Evolutionary conservation across 2,329 filamentous ascomycete genomes (phyloP).

Genomic region (Apiospora koreana): DNA sequence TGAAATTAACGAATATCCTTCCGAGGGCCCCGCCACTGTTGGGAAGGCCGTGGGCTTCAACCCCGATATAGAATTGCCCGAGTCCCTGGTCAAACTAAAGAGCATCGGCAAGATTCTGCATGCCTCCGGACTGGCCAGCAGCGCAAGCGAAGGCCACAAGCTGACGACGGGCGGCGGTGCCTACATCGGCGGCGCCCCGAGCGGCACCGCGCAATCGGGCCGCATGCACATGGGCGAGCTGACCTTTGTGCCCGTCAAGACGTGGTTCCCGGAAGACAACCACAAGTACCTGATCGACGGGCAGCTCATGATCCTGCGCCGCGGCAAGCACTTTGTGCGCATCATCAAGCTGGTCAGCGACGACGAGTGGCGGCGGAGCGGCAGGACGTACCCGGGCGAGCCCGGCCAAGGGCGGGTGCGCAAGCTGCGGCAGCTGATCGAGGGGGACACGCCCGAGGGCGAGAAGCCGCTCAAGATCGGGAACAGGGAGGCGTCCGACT

Average conservation of each 20-base stretch:
- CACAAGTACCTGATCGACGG: slow-evolving; percentile 61
- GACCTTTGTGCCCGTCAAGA: slow-evolving; percentile 62
- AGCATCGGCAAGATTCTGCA: slow-evolving; percentile 58
- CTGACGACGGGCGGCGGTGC: slow-evolving; percentile 56
- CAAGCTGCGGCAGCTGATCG: slow-evolving; percentile 35
- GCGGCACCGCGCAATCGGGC: slow-evolving; percentile 19
- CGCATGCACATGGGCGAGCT: slow-evolving; percentile 50
- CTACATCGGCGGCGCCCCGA: slow-evolving; percentile 60
- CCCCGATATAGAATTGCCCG: slow-evolving; percentile 60
- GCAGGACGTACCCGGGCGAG: slow-evolving; percentile 55
- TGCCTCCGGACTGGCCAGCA: slow-evolving; percentile 59
- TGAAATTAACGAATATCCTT: not conserved
- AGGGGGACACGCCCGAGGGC: not conserved
- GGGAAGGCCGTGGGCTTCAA: slow-evolving; percentile 28
- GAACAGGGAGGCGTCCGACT: not conserved
- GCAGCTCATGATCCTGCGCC: slow-evolving; percentile 60
- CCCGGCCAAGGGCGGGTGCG: slow-evolving; percentile 50
- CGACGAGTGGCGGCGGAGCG: slow-evolving; percentile 51
- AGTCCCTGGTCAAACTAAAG: slow-evolving; percentile 53
- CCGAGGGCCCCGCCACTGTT: not conserved
- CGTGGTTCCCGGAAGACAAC: slow-evolving; percentile 59
- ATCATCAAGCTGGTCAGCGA: slow-evolving; percentile 62
- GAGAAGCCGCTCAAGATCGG: not conserved
- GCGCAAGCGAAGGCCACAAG: slow-evolving; percentile 59
- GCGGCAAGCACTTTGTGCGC: slow-evolving; percentile 64